Percentiles rank a stretch among this genome's conserved stretches.
These are phyloP conservation scores for Xerocomus nothofagi DNA, from an alignment of 1,284 basidiomycete genomes.

Conservation along the genomic window DNA sequence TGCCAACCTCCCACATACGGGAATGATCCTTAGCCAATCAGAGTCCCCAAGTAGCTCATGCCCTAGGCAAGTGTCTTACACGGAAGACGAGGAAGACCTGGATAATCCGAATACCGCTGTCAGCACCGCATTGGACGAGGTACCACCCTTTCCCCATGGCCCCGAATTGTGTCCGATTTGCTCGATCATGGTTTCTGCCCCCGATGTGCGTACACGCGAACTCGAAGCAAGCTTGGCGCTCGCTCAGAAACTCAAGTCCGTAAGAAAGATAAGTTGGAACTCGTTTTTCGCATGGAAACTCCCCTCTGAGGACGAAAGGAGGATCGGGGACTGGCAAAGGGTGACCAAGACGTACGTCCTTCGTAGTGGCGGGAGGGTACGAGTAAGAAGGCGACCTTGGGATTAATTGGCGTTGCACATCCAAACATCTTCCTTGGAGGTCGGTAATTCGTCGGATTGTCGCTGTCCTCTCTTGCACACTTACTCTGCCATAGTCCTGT, in stretches of 20 bases:
- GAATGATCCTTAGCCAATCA: constrained; percentile 27
- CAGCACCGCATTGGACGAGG: constrained; percentile 11
- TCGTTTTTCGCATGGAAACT: constrained; percentile 44
- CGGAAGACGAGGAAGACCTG: constrained; percentile 19
- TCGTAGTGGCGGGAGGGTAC: constrained; percentile 39
- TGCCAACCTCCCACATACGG: not conserved
- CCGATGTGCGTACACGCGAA: constrained; percentile 42
- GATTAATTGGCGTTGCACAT: constrained; percentile 7
- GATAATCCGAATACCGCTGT: not conserved
- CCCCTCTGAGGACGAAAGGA: constrained; percentile 11
- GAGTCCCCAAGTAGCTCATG: constrained; percentile 10
- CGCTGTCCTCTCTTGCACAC: not conserved
- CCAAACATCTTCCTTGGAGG: not conserved
- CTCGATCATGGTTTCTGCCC: constrained; percentile 20
- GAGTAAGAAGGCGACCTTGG: constrained; percentile 44
- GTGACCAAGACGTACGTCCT: constrained; percentile 40
- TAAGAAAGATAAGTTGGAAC: constrained; percentile 53
- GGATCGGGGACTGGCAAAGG: constrained; percentile 25
- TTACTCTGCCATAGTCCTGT: not conserved
- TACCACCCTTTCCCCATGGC: constrained; percentile 32
- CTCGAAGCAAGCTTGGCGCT: constrained; percentile 45
- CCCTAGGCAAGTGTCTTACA: constrained; percentile 25
- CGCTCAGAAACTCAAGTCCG: constrained; percentile 42
- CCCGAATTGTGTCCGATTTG: constrained; percentile 34
- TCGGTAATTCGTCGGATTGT: not conserved